Evolutionary conservation across 148 eudicot genomes (phyloP), one percentile per base, ranked within the genome.

Genomic region (Vaccinium corymbosum): DNA sequence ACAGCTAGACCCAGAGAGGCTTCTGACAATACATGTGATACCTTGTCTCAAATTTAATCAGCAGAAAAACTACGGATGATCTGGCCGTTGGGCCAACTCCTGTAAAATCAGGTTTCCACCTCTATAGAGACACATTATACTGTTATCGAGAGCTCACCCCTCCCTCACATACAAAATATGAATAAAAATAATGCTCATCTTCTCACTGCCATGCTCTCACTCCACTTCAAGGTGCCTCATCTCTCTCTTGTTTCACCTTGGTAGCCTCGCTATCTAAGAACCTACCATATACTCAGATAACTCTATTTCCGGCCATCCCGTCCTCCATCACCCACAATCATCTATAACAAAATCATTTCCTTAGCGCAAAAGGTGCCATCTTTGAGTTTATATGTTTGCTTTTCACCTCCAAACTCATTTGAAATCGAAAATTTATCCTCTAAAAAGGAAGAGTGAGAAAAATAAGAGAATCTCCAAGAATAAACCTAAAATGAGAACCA

Each of bases 371-470:
- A 46, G 15, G 27, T 20, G 13, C 52, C 5, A 27, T 13, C 16
- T 38, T 35, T 38, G 50, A 59, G 11, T 80, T 38, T 80, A 10
- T 20, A 80, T 46, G 73, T 3, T 25, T 46, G 11, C 55, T 17
- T 42, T 59, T 22, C 35, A 42, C 55, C 16, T 80, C 64, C 71
- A 42, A 64, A 61, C 13, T 66, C 55, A 17, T 35, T 80, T 42
- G 79, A 76, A 77, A 76, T 49, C 35, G 48, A 51, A 50, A 77
- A 51, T 5, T 51, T 38, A 7, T 77, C 80, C 80, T 51, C 80
- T 51, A 14, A 51, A 51, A 51, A 50, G 38, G 27, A n/a, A 32
- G 12, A 35, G 15, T 80, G 2, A 14, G 17, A 20, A 51, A 57
- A 42, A 61, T 10, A 61, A 51, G 11, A 62, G 17, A 42, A n/a